These are phyloP conservation scores for Naganishia antarctica DNA, from an alignment of 768 basidiomycete species.

Conservation along the genomic window DNA sequence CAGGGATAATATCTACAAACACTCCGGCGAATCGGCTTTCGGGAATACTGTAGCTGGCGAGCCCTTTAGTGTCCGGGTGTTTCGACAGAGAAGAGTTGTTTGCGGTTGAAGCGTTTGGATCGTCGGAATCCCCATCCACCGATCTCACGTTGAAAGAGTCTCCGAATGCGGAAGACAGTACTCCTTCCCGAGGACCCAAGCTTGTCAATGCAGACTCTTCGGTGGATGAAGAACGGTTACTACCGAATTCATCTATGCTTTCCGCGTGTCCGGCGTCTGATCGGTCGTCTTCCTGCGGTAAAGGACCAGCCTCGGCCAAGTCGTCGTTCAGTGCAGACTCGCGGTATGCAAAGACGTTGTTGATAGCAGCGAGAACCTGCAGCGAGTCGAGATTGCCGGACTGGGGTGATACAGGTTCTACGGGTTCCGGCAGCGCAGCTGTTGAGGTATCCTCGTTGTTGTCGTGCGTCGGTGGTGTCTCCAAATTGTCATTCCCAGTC, in stretches of 20 bases:
- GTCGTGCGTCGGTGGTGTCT: background rate
- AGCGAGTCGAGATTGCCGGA: background rate
- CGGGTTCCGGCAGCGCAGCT: background rate
- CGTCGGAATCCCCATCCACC: background rate
- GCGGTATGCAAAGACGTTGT: background rate
- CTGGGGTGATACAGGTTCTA: background rate
- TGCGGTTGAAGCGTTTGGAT: background rate
- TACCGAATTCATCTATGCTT: background rate
- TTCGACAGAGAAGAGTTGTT: background rate
- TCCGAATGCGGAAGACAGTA: background rate
- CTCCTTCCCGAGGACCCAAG: background rate
- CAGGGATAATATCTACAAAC: background rate
- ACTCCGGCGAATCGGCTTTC: constrained; percentile 19
- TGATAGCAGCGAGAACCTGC: background rate
- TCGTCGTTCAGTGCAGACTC: background rate
- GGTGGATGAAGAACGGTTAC: background rate
- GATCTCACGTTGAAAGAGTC: background rate
- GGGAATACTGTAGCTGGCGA: constrained; percentile 2
- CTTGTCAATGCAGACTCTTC: background rate
- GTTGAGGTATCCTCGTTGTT: background rate
- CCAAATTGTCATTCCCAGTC: no score
- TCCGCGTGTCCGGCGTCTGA: no score
- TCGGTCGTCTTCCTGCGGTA: background rate
- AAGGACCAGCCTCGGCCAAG: background rate
- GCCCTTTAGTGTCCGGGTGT: background rate